Evolutionary conservation across 192 early-diverging fungal species (phyloP).

Genomic region (Coemansia sp.): DNA sequence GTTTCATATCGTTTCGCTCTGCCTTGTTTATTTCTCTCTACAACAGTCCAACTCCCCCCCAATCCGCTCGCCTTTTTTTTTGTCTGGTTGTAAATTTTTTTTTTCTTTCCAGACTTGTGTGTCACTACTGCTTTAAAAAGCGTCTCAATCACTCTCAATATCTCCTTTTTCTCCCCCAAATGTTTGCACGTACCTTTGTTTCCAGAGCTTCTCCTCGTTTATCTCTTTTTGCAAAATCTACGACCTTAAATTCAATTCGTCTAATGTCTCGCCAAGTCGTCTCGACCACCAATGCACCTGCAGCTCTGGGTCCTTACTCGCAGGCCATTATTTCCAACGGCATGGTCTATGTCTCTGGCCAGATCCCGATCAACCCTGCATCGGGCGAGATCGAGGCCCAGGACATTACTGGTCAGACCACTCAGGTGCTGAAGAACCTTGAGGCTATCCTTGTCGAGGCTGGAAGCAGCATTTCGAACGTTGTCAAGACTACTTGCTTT

Average conservation of each 20-base stretch:
- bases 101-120: neutral
- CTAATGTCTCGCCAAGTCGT: constrained; percentile 53
- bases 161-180: neutral
- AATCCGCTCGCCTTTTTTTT: neutral
- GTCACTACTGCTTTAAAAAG: too few relatives aligned
- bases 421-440: constrained; percentile 81
- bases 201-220: neutral
- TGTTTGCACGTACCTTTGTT: constrained; percentile 9
- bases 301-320: constrained; percentile 78
- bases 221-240: constrained; percentile 10
- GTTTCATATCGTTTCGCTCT: too few relatives aligned
- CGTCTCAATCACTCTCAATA: neutral
- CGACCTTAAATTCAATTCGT: constrained; percentile 15
- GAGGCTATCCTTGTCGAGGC: constrained; percentile 80
- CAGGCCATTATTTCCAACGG: constrained; percentile 83
- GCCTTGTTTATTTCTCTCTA: too few relatives aligned
- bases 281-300: constrained; percentile 65
- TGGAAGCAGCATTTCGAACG: constrained; percentile 76
- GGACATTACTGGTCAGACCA: constrained; percentile 74
- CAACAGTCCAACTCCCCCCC: too few relatives aligned
- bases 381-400: constrained; percentile 73
- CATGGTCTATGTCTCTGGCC: constrained; percentile 80
- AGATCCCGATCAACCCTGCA: constrained; percentile 73
- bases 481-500: constrained; percentile 97
- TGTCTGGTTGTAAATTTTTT: neutral